Percentiles rank a stretch among this genome's conserved stretches.
Conservation (phyloP, 2,329 filamentous ascomycete genomes). For the Teratosphaeria pseudoeucalypti region DNA sequence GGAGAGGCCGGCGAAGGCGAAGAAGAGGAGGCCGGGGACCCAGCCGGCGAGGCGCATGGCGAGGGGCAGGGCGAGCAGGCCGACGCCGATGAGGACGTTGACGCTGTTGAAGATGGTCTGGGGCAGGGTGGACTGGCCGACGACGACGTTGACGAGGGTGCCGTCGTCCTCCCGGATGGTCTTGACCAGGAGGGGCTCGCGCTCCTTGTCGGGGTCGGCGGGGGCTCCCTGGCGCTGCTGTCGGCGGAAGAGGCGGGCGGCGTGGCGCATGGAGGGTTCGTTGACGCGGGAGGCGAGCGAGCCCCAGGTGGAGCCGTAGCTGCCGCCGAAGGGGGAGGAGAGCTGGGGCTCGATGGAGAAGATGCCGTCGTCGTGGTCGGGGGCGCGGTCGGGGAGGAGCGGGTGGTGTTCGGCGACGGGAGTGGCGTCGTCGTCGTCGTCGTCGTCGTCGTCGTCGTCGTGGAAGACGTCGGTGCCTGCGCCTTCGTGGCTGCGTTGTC, state of each 20-base stretch:
- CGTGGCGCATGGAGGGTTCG: conserved; percentile 46
- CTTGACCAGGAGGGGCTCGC: conserved; percentile 74
- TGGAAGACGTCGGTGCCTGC: conserved; percentile 22
- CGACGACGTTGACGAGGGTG: conserved; percentile 69
- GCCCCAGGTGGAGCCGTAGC: conserved; percentile 56
- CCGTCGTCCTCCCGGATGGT: conserved; percentile 78
- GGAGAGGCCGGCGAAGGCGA: conserved; percentile 61
- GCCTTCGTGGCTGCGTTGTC: conserved; percentile 17
- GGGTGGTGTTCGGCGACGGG: conserved; percentile 3
- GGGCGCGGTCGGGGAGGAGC: neutral
- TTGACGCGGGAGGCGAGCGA: conserved; percentile 48
- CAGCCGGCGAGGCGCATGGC: conserved; percentile 81
- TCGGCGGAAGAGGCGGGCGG: conserved; percentile 40
- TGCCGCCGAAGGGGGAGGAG: conserved; percentile 59
- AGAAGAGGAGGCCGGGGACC: conserved; percentile 67
- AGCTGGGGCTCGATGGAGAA: conserved; percentile 45
- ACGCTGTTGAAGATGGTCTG: conserved; percentile 96
- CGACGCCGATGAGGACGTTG: conserved; percentile 84
- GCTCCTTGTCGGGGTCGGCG: conserved; percentile 33
- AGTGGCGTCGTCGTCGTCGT: conserved; percentile 1
- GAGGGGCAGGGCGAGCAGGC: conserved; percentile 77
- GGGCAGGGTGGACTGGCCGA: conserved; percentile 88
- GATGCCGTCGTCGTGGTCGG: conserved; percentile 31
- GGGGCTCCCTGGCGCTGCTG: conserved; percentile 33
- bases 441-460: conserved; percentile 15